Evolutionary conservation across 1,284 basidiomycete species (phyloP).

Genomic region (Phylloporus sp.): DNA sequence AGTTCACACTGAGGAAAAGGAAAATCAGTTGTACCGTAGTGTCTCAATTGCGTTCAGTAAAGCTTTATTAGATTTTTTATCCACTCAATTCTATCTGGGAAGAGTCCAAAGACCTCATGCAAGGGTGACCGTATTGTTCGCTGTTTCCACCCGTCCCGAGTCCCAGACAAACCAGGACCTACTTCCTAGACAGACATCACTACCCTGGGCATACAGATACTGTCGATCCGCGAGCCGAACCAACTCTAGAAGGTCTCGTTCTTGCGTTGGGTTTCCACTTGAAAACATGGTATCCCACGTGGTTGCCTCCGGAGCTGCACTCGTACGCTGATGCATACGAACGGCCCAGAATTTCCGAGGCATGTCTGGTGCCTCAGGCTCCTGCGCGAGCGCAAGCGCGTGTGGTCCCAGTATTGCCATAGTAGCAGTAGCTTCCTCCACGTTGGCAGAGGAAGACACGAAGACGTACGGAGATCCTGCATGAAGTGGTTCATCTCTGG

Average conservation of each 20-base stretch:
- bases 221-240: slow-evolving; percentile 5
- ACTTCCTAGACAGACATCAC: neutral
- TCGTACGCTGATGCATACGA: slow-evolving; percentile 21
- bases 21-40: slow-evolving; percentile 18
- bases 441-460: slow-evolving; percentile 19
- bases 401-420: slow-evolving; percentile 32
- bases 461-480: slow-evolving; percentile 25
- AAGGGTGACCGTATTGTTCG: no score
- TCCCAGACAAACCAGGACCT: no score
- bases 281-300: slow-evolving; percentile 23
- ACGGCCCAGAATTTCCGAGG: slow-evolving; percentile 24
- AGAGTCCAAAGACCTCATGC: no score
- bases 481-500: slow-evolving; percentile 23
- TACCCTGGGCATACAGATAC: neutral
- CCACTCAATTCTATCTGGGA: no score
- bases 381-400: slow-evolving; percentile 29
- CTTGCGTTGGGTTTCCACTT: slow-evolving; percentile 16
- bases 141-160: no score
- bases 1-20: slow-evolving; percentile 4
- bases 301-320: neutral
- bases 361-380: neutral
- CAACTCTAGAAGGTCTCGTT: slow-evolving; percentile 23
- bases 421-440: slow-evolving; percentile 18
- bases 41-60: slow-evolving; percentile 3
- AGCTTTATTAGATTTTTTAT: slow-evolving; percentile 14